Base-by-base conservation (phyloP, 495 filamentous ascomycete species). In the Friedmanniomyces endolithicus region DNA sequence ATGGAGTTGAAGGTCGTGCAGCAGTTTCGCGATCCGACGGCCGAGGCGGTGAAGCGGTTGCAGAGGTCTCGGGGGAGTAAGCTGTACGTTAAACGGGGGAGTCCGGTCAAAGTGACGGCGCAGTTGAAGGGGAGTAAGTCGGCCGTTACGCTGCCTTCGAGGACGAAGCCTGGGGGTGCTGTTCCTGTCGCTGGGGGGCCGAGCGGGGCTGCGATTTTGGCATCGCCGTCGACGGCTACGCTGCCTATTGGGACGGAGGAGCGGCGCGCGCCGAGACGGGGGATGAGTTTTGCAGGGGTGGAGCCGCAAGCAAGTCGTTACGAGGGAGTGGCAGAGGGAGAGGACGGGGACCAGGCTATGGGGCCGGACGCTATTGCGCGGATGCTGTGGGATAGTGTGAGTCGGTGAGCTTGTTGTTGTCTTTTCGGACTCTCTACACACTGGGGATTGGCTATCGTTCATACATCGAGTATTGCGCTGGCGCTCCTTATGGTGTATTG, bases 1-100 rank as follows among this genome's bases (percentile, higher is more conserved):
- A 58, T 43, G 22, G 59, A 62, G 49, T 46, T 62, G 19, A 58
- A 56, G 29, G 55, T 62, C 17, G 59, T 62, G 4, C 51, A 58
- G 33, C 47, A 51, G 11, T 62, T 46, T 34, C 59, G 59, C 39
- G 56, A 58, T 24, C 59, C 59, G 14, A 48, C 54, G 23, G 37
- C 34, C 25, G 59, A 62, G 25, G 45, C 50, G 1, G 20, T 62
- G 16, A 45, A n/a, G 19, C 44, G 59, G 0, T 29, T 62, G 22
- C 34, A 29, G 17, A 31, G 17, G 17, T 58, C 50, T 50, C 1
- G 34, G 25, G 51, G 47, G 1, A 39, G 33, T 16, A 55, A 46
- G 22, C n/a, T 57, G n/a, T n/a, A n/a, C 2, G 17, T 6, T 2
- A 19, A 44, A 40, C 53, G 41, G 4, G 12, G n/a, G 7, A 31